A percentile compares a stretch with the other conserved stretches of the same genome.
These are phyloP conservation scores for Solanum commersonii DNA, from an alignment of 257 asterid genomes.

Conservation along the genomic window DNA sequence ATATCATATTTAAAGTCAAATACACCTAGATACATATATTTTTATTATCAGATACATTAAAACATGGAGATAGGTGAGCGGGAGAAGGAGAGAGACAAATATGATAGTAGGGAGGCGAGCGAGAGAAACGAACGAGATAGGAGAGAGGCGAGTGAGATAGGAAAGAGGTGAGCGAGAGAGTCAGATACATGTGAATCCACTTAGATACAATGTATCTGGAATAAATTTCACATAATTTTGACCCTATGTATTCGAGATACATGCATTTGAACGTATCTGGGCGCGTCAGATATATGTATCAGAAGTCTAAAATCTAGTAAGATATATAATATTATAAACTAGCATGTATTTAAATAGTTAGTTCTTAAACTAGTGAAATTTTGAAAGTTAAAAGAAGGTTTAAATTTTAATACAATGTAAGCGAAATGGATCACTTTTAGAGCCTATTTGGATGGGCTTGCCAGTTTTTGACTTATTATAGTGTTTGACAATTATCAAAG, in stretches of 20 bases:
- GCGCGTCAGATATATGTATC: too few species aligned
- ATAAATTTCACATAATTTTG: too few species aligned
- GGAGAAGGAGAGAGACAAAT: neutral
- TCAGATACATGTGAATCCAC: neutral
- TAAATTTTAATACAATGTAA: neutral
- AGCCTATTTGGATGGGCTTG: too few species aligned
- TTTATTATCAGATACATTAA: too few species aligned
- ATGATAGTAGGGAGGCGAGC: neutral
- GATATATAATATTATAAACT: too few species aligned
- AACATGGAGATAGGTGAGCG: neutral
- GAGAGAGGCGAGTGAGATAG: too few species aligned
- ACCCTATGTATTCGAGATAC: too few species aligned
- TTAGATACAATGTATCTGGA: neutral
- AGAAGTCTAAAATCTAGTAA: neutral
- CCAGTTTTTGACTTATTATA: too few species aligned
- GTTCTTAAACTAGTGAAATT: neutral
- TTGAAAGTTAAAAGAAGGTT: too few species aligned
- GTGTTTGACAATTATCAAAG: too few species aligned
- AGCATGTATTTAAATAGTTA: rapidly evolving
- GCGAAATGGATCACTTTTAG: neutral
- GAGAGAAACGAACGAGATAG: too few species aligned
- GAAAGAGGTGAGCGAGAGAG: neutral
- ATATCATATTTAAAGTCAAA: neutral
- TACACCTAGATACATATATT: neutral
- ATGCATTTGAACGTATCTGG: neutral